Conservation (phyloP, 179 eudicot species). For the Spergularia azorica region DNA sequence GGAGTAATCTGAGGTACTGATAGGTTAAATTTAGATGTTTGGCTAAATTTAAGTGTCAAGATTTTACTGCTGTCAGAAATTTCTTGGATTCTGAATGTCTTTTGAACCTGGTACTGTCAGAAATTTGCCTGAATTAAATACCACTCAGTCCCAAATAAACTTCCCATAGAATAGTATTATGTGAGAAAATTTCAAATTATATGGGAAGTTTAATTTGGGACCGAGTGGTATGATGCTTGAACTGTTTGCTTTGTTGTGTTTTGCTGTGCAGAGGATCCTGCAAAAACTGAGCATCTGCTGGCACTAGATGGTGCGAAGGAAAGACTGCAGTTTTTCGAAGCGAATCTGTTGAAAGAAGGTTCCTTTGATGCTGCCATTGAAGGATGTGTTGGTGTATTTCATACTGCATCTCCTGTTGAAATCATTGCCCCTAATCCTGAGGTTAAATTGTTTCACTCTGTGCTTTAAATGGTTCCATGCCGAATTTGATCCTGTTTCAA, state of each 20-base stretch:
- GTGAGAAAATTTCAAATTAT: too few relatives aligned
- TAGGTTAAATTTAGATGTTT: too few relatives aligned
- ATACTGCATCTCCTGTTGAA: slow-evolving; percentile 34
- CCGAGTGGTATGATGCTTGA: too few relatives aligned
- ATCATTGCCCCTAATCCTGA: slow-evolving; percentile 18
- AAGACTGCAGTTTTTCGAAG: slow-evolving; percentile 28
- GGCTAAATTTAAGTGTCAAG: too few relatives aligned
- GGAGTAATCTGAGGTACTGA: too few relatives aligned
- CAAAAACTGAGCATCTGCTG: slow-evolving; percentile 20
- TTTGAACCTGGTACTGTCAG: too few relatives aligned
- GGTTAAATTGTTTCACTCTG: background rate
- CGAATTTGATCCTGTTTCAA: background rate
- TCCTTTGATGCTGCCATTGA: slow-evolving; percentile 33
- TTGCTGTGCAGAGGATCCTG: slow-evolving; percentile 18
- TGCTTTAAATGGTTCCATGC: background rate
- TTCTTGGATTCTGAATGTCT: too few relatives aligned
- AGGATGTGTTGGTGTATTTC: slow-evolving; percentile 34
- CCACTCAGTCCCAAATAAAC: too few relatives aligned
- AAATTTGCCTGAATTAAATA: too few relatives aligned
- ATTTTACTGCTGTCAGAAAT: too few relatives aligned
- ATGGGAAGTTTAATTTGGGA: too few relatives aligned
- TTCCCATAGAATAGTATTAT: too few relatives aligned
- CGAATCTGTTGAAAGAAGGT: slow-evolving; percentile 25
- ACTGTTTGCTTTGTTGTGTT: background rate
- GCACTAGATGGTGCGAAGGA: slow-evolving; percentile 28